A percentile compares a stretch with the other conserved stretches of the same genome.
These are phyloP conservation scores for Dendrobium officinale DNA, from an alignment of 106 monocot genomes.

Conservation along the genomic window DNA sequence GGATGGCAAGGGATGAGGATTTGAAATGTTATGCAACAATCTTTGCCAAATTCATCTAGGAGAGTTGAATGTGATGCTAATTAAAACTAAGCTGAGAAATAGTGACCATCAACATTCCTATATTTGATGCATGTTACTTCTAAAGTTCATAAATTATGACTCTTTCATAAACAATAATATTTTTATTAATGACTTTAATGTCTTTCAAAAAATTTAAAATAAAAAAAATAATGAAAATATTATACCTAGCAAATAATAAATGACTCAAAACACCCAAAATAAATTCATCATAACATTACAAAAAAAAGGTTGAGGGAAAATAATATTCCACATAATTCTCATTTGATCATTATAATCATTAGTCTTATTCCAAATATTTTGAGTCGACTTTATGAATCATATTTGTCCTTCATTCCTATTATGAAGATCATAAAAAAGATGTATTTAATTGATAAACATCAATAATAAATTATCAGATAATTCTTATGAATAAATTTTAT, in stretches of 20 bases:
- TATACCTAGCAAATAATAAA: neutral
- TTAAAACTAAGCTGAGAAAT: neutral
- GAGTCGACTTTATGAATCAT: neutral
- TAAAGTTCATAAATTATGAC: too few species aligned
- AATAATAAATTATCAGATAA: too few species aligned
- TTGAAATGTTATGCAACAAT: neutral
- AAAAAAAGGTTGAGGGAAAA: neutral
- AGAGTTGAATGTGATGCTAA: neutral
- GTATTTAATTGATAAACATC: too few species aligned
- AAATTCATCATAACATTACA: neutral
- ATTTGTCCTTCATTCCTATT: neutral
- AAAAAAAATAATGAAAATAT: neutral
- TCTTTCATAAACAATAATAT: too few species aligned
- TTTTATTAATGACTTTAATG: neutral
- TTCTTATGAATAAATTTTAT: too few species aligned
- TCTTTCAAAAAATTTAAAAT: neutral
- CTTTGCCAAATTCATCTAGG: neutral
- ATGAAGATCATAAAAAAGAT: too few species aligned
- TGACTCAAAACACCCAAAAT: neutral
- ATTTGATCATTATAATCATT: neutral
- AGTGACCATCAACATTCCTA: neutral
- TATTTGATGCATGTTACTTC: neutral
- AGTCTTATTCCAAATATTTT: neutral
- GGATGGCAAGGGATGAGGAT: neutral
- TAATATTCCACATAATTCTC: neutral